A percentile compares a stretch with the other conserved stretches of the same genome.
Conservation (phyloP, 805 yeast species). For the Zygosaccharomyces lentus region DNA sequence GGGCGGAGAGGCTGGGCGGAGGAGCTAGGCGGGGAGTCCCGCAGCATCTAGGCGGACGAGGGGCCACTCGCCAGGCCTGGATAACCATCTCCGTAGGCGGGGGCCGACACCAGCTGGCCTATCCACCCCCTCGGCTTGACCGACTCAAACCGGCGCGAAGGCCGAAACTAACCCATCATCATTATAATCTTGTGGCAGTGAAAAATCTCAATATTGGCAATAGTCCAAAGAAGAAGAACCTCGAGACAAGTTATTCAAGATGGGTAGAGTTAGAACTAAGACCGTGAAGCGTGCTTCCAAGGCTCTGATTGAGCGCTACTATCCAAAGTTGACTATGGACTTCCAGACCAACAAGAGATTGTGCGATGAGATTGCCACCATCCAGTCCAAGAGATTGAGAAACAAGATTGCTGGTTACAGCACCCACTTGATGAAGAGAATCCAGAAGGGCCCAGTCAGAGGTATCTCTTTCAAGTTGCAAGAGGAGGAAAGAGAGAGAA, state of each 20-base stretch:
- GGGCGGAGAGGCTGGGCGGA: no score
- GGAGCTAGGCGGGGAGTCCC: no score
- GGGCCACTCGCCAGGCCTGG: no score
- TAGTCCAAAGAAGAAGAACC: constrained; percentile 11
- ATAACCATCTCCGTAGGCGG: no score
- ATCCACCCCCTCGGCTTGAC: neutral
- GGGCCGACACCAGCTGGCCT: neutral
- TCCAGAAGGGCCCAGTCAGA: constrained; percentile 99
- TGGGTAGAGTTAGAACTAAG: constrained; percentile 99
- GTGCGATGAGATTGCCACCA: constrained; percentile 96
- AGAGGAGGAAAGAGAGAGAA: constrained; percentile 99
- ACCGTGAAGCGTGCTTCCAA: constrained; percentile 99
- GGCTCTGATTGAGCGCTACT: constrained; percentile 98
- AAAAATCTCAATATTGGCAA: neutral
- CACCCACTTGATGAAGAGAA: constrained; percentile 99
- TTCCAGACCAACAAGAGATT: constrained; percentile 99
- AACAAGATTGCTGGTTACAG: constrained; percentile 99
- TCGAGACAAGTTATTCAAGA: constrained; percentile 31
- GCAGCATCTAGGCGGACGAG: no score
- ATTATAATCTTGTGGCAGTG: constrained; percentile 2
- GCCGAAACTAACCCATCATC: neutral
- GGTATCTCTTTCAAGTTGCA: constrained; percentile 99
- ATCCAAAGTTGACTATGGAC: constrained; percentile 99
- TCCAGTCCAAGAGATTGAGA: constrained; percentile 99
- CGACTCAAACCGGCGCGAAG: neutral